Conservation (phyloP, 306 rosid genomes). For the Pyrus communis region DNA sequence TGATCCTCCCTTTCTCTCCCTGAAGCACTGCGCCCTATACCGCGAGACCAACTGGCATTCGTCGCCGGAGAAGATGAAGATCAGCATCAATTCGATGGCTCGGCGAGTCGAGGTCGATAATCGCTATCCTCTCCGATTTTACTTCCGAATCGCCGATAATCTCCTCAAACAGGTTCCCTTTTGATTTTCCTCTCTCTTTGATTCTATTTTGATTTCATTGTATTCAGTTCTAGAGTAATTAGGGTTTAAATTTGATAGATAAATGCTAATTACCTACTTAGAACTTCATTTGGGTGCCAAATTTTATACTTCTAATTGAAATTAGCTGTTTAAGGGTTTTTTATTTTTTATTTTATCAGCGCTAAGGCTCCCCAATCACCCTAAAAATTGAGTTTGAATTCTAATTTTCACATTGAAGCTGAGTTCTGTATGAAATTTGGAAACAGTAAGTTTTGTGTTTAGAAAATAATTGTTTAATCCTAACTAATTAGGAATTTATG, state of each 20-base stretch:
- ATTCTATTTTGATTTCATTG: neutral
- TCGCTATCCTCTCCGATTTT: constrained; percentile 72
- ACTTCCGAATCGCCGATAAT: constrained; percentile 86
- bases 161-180: constrained; percentile 78
- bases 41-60: constrained; percentile 19
- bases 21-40: neutral
- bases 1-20: neutral
- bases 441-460: neutral
- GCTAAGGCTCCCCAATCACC: neutral
- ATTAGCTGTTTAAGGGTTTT: neutral
- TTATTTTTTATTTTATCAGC: too few relatives aligned
- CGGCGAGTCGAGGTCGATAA: constrained; percentile 71
- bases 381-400: neutral
- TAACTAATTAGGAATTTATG: neutral
- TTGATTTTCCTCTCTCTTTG: neutral
- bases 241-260: neutral
- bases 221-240: neutral
- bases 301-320: neutral
- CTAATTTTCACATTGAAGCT: neutral
- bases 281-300: neutral
- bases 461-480: neutral
- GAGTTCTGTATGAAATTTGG: too few relatives aligned
- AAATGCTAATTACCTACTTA: neutral
- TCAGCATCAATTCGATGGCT: constrained; percentile 58
- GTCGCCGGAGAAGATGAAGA: constrained; percentile 46